These are phyloP conservation scores for Exophiala spinifera DNA, from an alignment of 2,329 filamentous ascomycete species.

Conservation along the genomic window DNA sequence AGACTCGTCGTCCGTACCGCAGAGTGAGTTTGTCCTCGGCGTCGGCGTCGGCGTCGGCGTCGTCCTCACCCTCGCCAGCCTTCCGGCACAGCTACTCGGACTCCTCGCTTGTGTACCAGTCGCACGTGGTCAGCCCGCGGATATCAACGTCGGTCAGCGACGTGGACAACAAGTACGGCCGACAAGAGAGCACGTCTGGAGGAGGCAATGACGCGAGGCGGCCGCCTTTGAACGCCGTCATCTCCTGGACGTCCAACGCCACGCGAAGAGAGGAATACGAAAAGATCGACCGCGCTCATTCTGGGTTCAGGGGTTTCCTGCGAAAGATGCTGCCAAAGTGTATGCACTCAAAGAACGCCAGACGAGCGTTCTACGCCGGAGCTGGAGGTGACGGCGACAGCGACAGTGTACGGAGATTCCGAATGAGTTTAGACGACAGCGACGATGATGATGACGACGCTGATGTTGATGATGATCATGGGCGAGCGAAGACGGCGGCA, in stretches of 20 bases:
- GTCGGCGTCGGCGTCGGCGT: too few species aligned
- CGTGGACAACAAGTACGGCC: not conserved
- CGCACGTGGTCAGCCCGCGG: not conserved
- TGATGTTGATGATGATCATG: too few species aligned
- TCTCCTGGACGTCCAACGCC: slow-evolving; percentile 47
- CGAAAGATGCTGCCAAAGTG: slow-evolving; percentile 41
- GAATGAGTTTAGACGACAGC: slow-evolving; percentile 40
- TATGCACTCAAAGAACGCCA: slow-evolving; percentile 35
- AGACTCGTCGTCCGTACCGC: not conserved
- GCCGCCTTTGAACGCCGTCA: slow-evolving; percentile 38
- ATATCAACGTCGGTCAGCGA: not conserved
- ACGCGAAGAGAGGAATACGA: slow-evolving; percentile 47
- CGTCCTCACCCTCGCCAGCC: not conserved
- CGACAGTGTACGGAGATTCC: slow-evolving; percentile 39
- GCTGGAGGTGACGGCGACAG: slow-evolving; percentile 43
- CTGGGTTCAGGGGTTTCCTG: slow-evolving; percentile 43
- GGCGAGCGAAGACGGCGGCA: too few species aligned
- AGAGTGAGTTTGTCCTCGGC: not conserved
- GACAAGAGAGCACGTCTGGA: not conserved
- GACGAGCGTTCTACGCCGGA: slow-evolving; percentile 41
- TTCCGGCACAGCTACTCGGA: not conserved
- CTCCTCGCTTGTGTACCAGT: not conserved
- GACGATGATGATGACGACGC: slow-evolving; percentile 2
- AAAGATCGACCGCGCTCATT: slow-evolving; percentile 51
- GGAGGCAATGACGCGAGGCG: not conserved